These are phyloP conservation scores for Salix arbutifolia DNA, from an alignment of 345 rosid species.

Conservation along the genomic window DNA sequence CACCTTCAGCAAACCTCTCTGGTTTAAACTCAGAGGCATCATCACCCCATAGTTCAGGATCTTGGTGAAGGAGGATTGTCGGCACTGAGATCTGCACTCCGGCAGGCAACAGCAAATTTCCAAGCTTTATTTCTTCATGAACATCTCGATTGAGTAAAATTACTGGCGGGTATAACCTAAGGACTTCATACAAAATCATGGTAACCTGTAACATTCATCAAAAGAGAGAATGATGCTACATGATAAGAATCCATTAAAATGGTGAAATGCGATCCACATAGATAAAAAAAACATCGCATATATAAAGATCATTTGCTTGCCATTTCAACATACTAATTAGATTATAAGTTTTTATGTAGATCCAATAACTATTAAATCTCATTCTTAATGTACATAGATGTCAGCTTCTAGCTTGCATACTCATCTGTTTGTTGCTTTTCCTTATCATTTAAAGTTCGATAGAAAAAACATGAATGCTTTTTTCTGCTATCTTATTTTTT, in stretches of 20 bases:
- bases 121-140: not conserved
- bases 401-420: no score
- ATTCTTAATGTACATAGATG: no score
- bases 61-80: constrained; percentile 6
- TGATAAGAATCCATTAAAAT: not conserved
- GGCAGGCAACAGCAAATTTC: constrained; percentile 7
- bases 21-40: constrained; percentile 42
- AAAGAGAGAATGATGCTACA: not conserved
- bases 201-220: constrained; percentile 7
- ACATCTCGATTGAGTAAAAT: not conserved
- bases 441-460: no score
- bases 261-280: no score
- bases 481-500: not conserved
- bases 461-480: no score
- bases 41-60: constrained; percentile 14
- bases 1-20: constrained; percentile 43
- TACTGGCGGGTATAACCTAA: constrained; percentile 11
- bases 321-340: no score
- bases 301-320: no score
- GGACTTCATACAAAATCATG: constrained; percentile 24
- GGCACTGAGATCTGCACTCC: not conserved
- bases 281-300: no score
- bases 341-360: no score
- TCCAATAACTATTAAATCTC: no score
- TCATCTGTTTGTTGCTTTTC: no score